Evolutionary conservation across 202 grass and related monocot genomes (phyloP), one percentile per base, ranked within the genome.

Genomic region (Panicum hallii): DNA sequence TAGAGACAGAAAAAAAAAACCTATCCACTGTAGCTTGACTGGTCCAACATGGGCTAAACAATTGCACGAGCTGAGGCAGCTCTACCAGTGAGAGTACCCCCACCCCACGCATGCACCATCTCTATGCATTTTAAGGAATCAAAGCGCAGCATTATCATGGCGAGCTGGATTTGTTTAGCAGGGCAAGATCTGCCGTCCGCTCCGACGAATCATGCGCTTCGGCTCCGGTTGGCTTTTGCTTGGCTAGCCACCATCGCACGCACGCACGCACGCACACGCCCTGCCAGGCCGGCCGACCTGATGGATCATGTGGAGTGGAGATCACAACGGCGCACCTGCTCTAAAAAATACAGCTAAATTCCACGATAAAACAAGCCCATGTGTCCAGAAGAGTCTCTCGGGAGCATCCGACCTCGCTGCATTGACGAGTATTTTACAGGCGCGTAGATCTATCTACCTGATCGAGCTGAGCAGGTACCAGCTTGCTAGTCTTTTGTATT

Each of bases 51-150:
- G 13, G 11, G 14, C 30, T 30, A 30, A 65, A 83, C 30, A 66
- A 63, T 83, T 50, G 56, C 55, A 70, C 38, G 52, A 26, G 26
- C 26, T 26, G 26, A 70, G 79, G 62, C 12, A 79, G 77, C 45
- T 12, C 43, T 20, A 60, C 30, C 70, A 9, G 36, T 38, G 34
- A n/a, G 10, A 49, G 11, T 11, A 7, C 26, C 34, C 16, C 26
- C 63, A 54, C 62, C 46, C 22, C 36, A n/a, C n/a, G 6, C 5
- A 55, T n/a, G 53, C 41, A 26, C 26, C 1, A 9, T 26, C 4
- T 26, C 11, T 60, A 58, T 23, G 10, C 57, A 48, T 72, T 63
- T 40, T 73, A 63, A 55, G 80, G 14, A 82, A 82, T 36, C 68
- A 50, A 26, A 26, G 22, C 1, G 11, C 10, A 60, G 54, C 20